phyloP scores from a whole-genome alignment of 441 rosid species.

The Croton setiger region DNA sequence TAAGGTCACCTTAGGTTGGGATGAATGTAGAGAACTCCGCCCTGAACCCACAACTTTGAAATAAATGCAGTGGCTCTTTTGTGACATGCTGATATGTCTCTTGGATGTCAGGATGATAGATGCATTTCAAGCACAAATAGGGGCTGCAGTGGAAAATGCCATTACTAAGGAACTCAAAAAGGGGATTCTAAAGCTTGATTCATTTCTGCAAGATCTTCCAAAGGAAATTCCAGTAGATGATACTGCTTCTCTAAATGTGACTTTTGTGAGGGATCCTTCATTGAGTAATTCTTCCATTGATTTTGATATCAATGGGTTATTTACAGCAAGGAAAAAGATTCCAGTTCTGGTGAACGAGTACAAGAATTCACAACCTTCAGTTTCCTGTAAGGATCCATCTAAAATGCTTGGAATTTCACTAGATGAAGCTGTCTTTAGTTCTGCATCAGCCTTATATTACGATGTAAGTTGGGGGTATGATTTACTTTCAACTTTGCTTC shows the following conservation, averaged over 20 bases:
- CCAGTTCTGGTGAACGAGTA: constrained; percentile 18
- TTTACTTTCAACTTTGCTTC: not conserved
- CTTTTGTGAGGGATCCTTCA: constrained; percentile 63
- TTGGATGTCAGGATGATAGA: constrained; percentile 62
- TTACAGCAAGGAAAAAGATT: constrained; percentile 40
- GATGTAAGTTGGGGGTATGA: constrained; percentile 51
- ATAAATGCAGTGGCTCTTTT: constrained; percentile 9
- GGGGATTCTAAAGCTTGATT: constrained; percentile 71
- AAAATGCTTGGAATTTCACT: constrained; percentile 88
- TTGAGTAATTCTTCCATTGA: constrained; percentile 67
- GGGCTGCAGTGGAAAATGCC: constrained; percentile 73
- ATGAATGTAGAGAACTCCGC: not conserved
- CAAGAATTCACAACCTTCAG: constrained; percentile 38
- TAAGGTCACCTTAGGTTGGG: not conserved
- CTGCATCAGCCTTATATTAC: constrained; percentile 82
- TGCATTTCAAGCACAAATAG: constrained; percentile 76
- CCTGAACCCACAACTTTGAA: not conserved
- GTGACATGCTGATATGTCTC: constrained; percentile 4
- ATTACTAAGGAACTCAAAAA: constrained; percentile 62
- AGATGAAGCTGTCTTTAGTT: constrained; percentile 80
- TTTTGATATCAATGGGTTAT: constrained; percentile 75
- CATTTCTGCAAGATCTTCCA: constrained; percentile 69
- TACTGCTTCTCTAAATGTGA: constrained; percentile 74
- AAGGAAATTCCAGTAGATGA: constrained; percentile 85
- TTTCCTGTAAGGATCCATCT: constrained; percentile 50